Conservation (phyloP, 192 early-diverging fungal species). For the Coemansia sp. region DNA sequence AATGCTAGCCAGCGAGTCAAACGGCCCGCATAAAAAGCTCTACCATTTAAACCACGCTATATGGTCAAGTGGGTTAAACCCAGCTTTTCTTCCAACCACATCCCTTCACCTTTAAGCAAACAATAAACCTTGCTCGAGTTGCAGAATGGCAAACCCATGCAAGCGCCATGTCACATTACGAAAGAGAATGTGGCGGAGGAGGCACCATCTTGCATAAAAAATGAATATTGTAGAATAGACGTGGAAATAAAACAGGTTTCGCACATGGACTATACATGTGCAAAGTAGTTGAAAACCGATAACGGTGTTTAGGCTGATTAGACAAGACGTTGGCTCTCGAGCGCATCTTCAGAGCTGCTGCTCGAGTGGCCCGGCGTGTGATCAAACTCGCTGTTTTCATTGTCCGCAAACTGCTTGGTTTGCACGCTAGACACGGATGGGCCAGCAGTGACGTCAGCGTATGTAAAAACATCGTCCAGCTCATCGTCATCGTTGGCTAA, state of each 20-base stretch:
- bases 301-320: neutral
- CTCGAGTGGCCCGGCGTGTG: constrained; percentile 5
- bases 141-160: too few species aligned
- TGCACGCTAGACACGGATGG: constrained; percentile 8
- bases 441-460: constrained; percentile 14
- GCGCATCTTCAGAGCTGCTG: constrained; percentile 13
- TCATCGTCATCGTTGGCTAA: constrained; percentile 31
- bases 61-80: neutral
- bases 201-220: too few species aligned
- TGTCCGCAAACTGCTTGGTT: constrained; percentile 3
- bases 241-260: too few species aligned
- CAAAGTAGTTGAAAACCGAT: too few species aligned
- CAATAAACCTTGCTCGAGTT: too few species aligned
- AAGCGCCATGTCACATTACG: too few species aligned
- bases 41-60: too few species aligned
- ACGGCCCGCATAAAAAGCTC: neutral
- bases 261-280: too few species aligned
- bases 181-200: too few species aligned
- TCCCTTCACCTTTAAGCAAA: too few species aligned
- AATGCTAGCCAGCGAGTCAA: neutral
- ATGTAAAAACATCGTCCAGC: constrained; percentile 28
- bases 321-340: constrained; percentile 26
- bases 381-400: constrained; percentile 9
- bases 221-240: too few species aligned
- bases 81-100: neutral